Base-by-base conservation (phyloP, 495 filamentous ascomycete species). In the Penicillium salamii region DNA sequence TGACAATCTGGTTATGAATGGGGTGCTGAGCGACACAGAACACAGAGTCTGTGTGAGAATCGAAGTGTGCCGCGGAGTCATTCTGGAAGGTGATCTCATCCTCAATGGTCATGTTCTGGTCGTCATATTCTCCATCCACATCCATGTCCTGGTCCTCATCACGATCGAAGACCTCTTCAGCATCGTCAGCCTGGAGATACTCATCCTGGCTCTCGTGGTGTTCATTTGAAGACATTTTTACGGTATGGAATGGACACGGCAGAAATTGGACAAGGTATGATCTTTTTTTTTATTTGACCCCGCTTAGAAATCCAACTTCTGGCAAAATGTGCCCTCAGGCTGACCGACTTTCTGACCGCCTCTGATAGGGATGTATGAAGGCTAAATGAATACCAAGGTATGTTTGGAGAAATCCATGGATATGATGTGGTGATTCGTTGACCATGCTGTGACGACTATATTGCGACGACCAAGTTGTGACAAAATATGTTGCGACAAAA, bases 21-120 rank as follows among this genome's bases (percentile, higher is more conserved):
- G 95, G 95, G 63, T 99, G 95, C 57, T 93, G 88, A 24, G 90
- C 89, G 59, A 99, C 89, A 63, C 86, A 86, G 74, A 96, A 97
- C 46, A 99, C 86, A 38, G 83, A 88, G 75, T 96, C 90, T 39
- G 78, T 84, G 75, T 96, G 90, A 2, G 63, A 62, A 70, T 97
- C 93, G 68, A 97, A 96, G 71, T 96, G 89, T 43, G 91, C 95
- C 50, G 82, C 72, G 50, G 88, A 91, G 76, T 97, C 91, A 71
- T 97, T 97, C 50, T 91, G 78, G 13, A 97, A 75, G 26, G 75
- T 71, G 42, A 97, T 82, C 61, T 91, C 74, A 29, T 81, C 76
- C 42, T 83, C 80, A 23, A 82, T 81, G 41, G 79, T 79, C 53
- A 85, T 83, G 39, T 71, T 67, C n/a, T 82, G 76, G 50, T 86